Evolutionary conservation across 106 monocot species (phyloP), one percentile per base, ranked within the genome.

Genomic region (Narthecium ossifragum): DNA sequence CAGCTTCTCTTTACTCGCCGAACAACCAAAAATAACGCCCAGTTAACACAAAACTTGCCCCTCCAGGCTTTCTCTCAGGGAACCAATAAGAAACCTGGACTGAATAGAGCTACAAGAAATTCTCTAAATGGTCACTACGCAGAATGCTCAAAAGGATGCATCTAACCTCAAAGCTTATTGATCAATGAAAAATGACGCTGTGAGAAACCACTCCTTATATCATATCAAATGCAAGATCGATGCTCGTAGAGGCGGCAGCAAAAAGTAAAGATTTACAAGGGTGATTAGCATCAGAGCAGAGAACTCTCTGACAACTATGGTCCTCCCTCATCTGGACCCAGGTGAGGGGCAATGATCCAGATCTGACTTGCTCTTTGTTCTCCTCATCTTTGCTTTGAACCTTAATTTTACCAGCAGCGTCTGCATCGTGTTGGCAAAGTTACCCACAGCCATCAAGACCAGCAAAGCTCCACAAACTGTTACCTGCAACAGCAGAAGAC

Each of bases 371-470:
- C 74, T 82, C 63, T 72, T 93, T 22, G 60, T 76, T 49, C 71
- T 85, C 58, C 71, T 85, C 70, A 78, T 93, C 71, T 86, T 94
- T 24, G 79, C 82, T 75, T 94, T 94, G 64, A 94, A 82, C 57
- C 80, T 75, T 5, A 80, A 86, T 60, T 94, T 94, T 15, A 70
- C 49, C 72, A 90, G 73, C 18, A 94, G 72, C 5, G 94, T 86
- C 51, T 89, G 69, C 55, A 94, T 75, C 3, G 94, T 94, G 71
- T 94, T 90, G 6, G 60, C 58, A 40, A 94, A 94, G 73, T 94
- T 94, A 13, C 94, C 94, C 10, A 86, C 78, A 27, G 94, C 94
- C 90, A 94, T 94, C 64, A 86, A 29, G 11, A 94, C 73, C 25
- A 94, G 83, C 60, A 94, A 66, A 9, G 81, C 56, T 10, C 94